Evolutionary conservation across 495 filamentous ascomycete genomes (phyloP), one percentile per base, ranked within the genome.

Genomic region (Stereocaulon alpinum): DNA sequence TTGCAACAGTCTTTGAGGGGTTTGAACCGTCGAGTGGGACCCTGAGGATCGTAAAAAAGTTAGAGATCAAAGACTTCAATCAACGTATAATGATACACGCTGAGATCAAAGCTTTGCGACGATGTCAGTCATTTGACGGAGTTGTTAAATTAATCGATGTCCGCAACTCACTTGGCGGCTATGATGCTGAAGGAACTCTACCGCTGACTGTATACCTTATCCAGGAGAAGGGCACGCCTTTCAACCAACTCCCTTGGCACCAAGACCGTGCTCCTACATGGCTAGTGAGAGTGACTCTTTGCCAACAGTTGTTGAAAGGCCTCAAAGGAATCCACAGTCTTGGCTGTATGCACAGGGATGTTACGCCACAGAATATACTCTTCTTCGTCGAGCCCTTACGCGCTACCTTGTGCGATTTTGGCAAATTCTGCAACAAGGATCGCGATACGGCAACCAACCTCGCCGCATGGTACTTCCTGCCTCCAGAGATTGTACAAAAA

Each of bases 301-400:
- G 27, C 15, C 11, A 32, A 7, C 44, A 58, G 17, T 42, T 62
- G 3, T 22, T 62, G 34, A 2, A 18, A 34, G 60, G 43, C 12
- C 32, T 62, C 6, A 7, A 0, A 14, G 54, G 29, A 12, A 52
- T 62, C 29, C 60, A 62, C 41, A 0, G 18, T 9, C 37, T 24
- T 14, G 54, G 60, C 17, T 58, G 53, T 18, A 62, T 62, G 53
- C 60, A 62, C 50, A 42, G 60, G 3, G 60, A 62, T 22, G 58
- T 58, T 22, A 62, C 53, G 9, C 53, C 42, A 17, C 12, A n/a
- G 27, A 62, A 62, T 44, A 37, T 62, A 14, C 44, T 62, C n/a
- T 56, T 50, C 54, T 62, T 62, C 18, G n/a, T n/a, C n/a, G 20
- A 41, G 11, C 27, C 29, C 12, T 12, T 27, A 12, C 53, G 40